Evolutionary conservation across 352 stramenopile species (phyloP).

Genomic region (Pseudoperonospora humuli): DNA sequence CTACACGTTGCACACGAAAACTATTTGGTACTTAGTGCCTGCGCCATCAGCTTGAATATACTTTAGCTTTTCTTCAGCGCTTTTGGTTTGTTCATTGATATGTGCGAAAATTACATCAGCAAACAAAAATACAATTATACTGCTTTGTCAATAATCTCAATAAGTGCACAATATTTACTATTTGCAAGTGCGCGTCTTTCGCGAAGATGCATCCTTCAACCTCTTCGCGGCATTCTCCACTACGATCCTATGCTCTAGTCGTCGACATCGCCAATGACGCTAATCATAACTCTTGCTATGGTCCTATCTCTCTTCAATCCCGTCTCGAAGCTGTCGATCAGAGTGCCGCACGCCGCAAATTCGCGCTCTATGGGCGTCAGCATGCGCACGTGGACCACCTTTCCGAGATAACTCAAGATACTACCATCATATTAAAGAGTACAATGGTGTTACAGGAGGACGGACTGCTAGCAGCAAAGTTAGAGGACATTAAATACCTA

Average conservation of each 20-base stretch:
- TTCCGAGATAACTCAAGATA: constrained; percentile 4
- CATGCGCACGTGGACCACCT: constrained; percentile 30
- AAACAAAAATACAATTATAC: too few species aligned
- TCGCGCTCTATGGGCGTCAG: constrained; percentile 45
- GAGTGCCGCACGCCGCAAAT: constrained; percentile 28
- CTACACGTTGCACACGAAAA: constrained; percentile 37
- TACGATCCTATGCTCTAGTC: background rate
- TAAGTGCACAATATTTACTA: too few species aligned
- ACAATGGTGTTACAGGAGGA: constrained; percentile 59
- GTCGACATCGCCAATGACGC: background rate
- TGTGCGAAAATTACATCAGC: too few species aligned
- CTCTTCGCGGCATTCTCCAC: background rate
- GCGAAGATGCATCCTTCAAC: background rate
- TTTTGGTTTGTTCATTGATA: constrained; percentile 53
- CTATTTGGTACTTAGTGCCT: constrained; percentile 38
- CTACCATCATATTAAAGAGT: constrained; percentile 24
- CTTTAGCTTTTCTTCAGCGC: constrained; percentile 38
- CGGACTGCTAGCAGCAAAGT: constrained; percentile 32
- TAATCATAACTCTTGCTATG: background rate
- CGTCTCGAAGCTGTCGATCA: constrained; percentile 18
- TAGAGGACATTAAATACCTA: constrained; percentile 58
- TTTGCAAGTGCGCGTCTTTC: too few species aligned
- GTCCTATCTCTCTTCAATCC: constrained; percentile 3
- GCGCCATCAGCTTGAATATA: constrained; percentile 32
- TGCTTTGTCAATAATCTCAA: too few species aligned